These are phyloP conservation scores for Millerozyma miso DNA, from an alignment of 805 yeast species.

Conservation along the genomic window DNA sequence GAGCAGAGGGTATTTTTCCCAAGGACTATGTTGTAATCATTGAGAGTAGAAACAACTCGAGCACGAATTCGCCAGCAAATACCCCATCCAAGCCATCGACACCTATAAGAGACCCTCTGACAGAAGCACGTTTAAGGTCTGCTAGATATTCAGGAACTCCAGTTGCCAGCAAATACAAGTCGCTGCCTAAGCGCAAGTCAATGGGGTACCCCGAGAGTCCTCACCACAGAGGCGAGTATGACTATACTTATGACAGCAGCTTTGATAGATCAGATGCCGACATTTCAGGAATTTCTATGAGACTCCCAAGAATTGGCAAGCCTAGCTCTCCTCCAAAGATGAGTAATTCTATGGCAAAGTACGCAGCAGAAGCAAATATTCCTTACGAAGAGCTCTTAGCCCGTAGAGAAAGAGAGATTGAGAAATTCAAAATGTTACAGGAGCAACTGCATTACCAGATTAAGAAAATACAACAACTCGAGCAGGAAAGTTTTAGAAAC, in stretches of 20 bases:
- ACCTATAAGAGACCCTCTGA: slow-evolving; percentile 10
- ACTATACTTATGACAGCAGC: slow-evolving; percentile 21
- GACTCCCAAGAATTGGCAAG: not conserved
- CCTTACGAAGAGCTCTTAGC: slow-evolving; percentile 14
- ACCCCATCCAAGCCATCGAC: slow-evolving; percentile 12
- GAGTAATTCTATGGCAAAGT: not conserved
- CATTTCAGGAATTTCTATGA: not conserved
- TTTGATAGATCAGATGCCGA: slow-evolving; percentile 13
- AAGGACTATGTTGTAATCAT: slow-evolving; percentile 72
- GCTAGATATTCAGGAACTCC: not conserved
- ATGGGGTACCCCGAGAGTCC: slow-evolving; percentile 11
- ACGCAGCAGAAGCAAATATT: slow-evolving; percentile 11
- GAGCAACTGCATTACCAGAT: slow-evolving; percentile 28
- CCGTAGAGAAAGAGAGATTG: slow-evolving; percentile 27
- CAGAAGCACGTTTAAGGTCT: slow-evolving; percentile 7
- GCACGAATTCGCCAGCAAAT: slow-evolving; percentile 9
- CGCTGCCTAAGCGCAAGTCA: slow-evolving; percentile 8
- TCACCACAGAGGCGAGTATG: slow-evolving; percentile 15
- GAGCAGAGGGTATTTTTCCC: slow-evolving; percentile 82
- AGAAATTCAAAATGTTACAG: slow-evolving; percentile 24
- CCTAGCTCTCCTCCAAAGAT: not conserved
- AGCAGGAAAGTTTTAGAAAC: slow-evolving; percentile 10
- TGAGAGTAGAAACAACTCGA: slow-evolving; percentile 22
- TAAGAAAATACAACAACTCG: slow-evolving; percentile 13
- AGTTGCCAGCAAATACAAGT: slow-evolving; percentile 1